Evolutionary conservation across 2,329 filamentous ascomycete species (phyloP).

Genomic region (Exophiala xenobiotica): DNA sequence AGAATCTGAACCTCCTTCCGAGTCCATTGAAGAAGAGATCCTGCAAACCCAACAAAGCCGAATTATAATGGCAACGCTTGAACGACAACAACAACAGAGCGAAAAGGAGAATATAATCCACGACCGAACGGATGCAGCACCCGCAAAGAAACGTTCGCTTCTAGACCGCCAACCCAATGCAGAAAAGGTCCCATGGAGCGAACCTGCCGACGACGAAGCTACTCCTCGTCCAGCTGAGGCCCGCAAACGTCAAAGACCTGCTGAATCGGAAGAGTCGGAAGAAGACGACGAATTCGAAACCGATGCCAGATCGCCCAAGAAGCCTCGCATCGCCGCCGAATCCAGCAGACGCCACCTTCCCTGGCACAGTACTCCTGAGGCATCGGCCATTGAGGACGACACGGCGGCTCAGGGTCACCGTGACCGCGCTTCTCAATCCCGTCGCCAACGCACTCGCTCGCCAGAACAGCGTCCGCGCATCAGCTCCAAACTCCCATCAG

Average conservation of each 20-base stretch:
- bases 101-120: conserved; percentile 19
- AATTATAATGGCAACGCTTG: conserved; percentile 9
- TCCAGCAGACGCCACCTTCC: neutral
- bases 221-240: neutral
- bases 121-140: neutral
- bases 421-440: no score
- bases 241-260: conserved; percentile 4
- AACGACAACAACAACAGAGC: conserved; percentile 17
- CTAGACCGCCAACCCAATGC: conserved; percentile 23
- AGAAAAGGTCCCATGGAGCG: conserved; percentile 9
- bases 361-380: neutral
- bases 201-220: conserved; percentile 9
- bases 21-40: conserved; percentile 4
- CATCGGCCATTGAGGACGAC: neutral
- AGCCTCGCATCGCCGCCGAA: neutral
- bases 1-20: neutral
- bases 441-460: no score
- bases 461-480: no score
- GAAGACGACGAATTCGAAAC: conserved; percentile 21
- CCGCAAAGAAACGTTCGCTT: conserved; percentile 14
- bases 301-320: conserved; percentile 16
- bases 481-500: no score
- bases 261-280: neutral
- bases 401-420: no score
- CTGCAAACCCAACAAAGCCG: conserved; percentile 18